phyloP scores from a whole-genome alignment of 805 yeast genomes.

The Kuraishia molischiana region DNA sequence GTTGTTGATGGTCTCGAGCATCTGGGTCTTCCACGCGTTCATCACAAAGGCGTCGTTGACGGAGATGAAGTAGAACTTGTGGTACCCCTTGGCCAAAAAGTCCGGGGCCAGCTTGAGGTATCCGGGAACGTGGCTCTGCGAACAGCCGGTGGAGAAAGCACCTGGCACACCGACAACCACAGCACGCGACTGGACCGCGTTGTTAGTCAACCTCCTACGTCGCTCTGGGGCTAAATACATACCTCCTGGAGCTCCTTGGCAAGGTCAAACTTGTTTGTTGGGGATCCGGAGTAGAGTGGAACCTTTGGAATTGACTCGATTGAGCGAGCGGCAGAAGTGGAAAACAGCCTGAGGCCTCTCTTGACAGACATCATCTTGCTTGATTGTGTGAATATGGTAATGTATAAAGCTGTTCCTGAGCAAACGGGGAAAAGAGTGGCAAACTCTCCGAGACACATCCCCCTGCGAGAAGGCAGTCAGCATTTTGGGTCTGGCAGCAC shows the following conservation, averaged over 20 bases:
- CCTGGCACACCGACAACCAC: constrained; percentile 58
- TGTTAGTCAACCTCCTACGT: not conserved
- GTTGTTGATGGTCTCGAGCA: constrained; percentile 10
- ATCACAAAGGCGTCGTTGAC: constrained; percentile 86
- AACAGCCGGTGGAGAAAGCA: constrained; percentile 77
- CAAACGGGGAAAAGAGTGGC: too few relatives aligned
- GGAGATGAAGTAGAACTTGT: constrained; percentile 53
- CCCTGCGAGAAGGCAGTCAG: too few relatives aligned
- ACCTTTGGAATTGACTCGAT: constrained; percentile 2
- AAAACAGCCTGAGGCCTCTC: not conserved
- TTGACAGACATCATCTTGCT: too few relatives aligned
- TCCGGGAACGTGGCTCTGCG: constrained; percentile 68
- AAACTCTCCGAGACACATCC: too few relatives aligned
- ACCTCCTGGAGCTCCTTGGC: constrained; percentile 11
- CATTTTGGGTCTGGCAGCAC: too few relatives aligned
- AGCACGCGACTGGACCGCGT: constrained; percentile 20
- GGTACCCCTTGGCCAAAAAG: constrained; percentile 58
- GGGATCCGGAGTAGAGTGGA: constrained; percentile 10
- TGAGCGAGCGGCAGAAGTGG: not conserved
- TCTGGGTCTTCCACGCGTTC: constrained; percentile 62
- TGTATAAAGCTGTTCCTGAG: not conserved
- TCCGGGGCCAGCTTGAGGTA: constrained; percentile 40
- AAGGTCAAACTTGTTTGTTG: constrained; percentile 12
- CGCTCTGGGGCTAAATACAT: not conserved
- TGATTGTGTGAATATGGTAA: too few relatives aligned